A percentile compares a stretch with the other conserved stretches of the same genome.
phyloP scores from a whole-genome alignment of 805 yeast genomes.

The Millerago galiae region DNA sequence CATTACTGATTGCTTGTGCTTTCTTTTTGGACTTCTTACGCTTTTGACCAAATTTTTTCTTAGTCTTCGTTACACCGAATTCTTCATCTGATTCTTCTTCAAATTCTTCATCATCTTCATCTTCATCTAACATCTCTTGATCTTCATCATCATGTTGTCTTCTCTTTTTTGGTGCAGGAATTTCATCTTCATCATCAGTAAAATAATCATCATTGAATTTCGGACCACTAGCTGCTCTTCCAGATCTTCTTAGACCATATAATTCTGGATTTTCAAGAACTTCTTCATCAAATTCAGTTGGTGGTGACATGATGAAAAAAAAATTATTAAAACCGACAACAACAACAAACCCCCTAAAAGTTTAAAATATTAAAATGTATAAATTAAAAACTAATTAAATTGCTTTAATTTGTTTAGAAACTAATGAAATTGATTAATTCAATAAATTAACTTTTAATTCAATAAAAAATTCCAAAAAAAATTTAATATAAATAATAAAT shows the following conservation, averaged over 20 bases:
- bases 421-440: too few relatives aligned
- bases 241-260: conserved; percentile 77
- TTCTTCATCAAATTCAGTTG: conserved; percentile 40
- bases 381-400: background rate
- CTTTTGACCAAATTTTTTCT: conserved; percentile 21
- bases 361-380: background rate
- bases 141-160: conserved; percentile 19
- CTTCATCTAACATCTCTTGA: conserved; percentile 8
- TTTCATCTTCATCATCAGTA: conserved; percentile 21
- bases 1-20: conserved; percentile 17
- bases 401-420: too few relatives aligned
- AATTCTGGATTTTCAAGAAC: conserved; percentile 67
- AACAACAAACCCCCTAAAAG: background rate
- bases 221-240: conserved; percentile 24
- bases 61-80: conserved; percentile 27
- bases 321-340: background rate
- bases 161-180: conserved; percentile 13
- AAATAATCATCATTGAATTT: conserved; percentile 14
- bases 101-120: conserved; percentile 19
- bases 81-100: conserved; percentile 26
- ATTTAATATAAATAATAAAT: too few relatives aligned
- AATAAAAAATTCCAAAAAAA: too few relatives aligned
- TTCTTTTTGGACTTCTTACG: conserved; percentile 17
- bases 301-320: conserved; percentile 2
- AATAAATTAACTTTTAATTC: too few relatives aligned